These are phyloP conservation scores for Pythium diclinum DNA, from an alignment of 352 stramenopile genomes.

Conservation along the genomic window DNA sequence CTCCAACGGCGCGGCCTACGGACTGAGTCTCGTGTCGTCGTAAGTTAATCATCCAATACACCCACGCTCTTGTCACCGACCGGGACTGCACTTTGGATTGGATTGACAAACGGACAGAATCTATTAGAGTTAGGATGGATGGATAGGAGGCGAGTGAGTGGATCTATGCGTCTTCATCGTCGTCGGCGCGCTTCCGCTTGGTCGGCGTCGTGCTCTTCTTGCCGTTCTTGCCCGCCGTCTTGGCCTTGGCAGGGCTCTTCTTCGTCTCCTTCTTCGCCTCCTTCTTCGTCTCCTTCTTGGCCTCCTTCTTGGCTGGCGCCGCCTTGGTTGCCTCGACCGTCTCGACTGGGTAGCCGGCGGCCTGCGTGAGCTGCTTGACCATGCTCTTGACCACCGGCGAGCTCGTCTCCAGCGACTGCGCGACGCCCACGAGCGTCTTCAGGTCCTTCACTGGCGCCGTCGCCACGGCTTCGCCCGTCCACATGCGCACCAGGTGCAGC, in stretches of 20 bases:
- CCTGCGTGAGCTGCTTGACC: slow-evolving; percentile 50
- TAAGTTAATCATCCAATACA: slow-evolving; percentile 9
- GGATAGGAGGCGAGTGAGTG: background rate
- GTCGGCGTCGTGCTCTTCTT: slow-evolving; percentile 28
- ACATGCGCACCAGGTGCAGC: slow-evolving; percentile 67
- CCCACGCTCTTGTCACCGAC: too few relatives aligned
- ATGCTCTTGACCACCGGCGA: slow-evolving; percentile 75
- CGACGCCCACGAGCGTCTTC: slow-evolving; percentile 36
- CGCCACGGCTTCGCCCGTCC: slow-evolving; percentile 27
- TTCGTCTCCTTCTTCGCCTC: slow-evolving; percentile 24
- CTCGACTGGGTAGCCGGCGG: slow-evolving; percentile 21
- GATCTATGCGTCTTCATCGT: slow-evolving; percentile 22
- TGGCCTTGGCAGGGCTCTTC: slow-evolving; percentile 41
- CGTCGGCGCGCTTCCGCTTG: slow-evolving; percentile 28
- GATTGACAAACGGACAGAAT: slow-evolving; percentile 4
- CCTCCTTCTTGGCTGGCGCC: slow-evolving; percentile 17
- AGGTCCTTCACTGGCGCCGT: slow-evolving; percentile 12
- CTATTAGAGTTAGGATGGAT: slow-evolving; percentile 8
- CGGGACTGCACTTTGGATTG: slow-evolving; percentile 4
- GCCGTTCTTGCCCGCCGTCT: slow-evolving; percentile 11
- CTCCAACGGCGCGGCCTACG: slow-evolving; percentile 1
- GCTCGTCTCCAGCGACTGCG: slow-evolving; percentile 46
- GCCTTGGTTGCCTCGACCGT: slow-evolving; percentile 12
- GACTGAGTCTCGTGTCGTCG: slow-evolving; percentile 1
- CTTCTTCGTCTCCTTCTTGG: slow-evolving; percentile 24